These are phyloP conservation scores for Ceratocystis smalleyi DNA, from an alignment of 2,329 filamentous ascomycete species.

Conservation along the genomic window DNA sequence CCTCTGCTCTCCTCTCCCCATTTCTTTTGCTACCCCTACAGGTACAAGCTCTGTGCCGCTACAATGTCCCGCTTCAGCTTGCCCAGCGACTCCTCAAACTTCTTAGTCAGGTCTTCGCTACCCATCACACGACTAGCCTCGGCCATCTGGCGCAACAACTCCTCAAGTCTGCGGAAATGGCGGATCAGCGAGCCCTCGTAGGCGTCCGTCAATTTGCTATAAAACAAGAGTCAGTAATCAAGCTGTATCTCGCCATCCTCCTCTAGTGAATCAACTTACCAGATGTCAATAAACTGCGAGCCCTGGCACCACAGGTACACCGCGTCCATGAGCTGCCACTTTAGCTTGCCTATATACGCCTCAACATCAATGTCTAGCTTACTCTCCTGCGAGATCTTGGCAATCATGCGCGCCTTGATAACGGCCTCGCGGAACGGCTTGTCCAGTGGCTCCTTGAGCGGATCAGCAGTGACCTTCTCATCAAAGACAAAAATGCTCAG, in stretches of 20 bases:
- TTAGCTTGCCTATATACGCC: constrained; percentile 77
- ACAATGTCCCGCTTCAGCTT: constrained; percentile 91
- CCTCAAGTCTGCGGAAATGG: constrained; percentile 86
- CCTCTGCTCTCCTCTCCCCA: background rate
- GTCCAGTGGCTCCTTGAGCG: constrained; percentile 66
- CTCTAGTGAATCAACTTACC: constrained; percentile 44
- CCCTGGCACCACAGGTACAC: constrained; percentile 86
- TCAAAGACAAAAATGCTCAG: constrained; percentile 95
- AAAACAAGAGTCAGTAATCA: constrained; percentile 19
- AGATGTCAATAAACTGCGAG: constrained; percentile 80
- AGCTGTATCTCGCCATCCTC: background rate
- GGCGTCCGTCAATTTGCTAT: constrained; percentile 94
- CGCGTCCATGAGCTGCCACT: constrained; percentile 94
- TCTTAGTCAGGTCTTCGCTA: constrained; percentile 78
- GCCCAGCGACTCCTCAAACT: constrained; percentile 72
- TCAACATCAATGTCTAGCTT: constrained; percentile 92
- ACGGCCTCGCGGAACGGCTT: constrained; percentile 81
- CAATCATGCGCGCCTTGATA: constrained; percentile 70
- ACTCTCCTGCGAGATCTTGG: constrained; percentile 86
- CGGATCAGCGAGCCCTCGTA: constrained; percentile 95
- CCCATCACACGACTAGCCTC: constrained; percentile 97
- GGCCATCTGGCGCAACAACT: constrained; percentile 85
- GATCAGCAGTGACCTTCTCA: constrained; percentile 70
- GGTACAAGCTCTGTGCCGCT: constrained; percentile 80
- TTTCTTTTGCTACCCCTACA: constrained; percentile 36